Base-by-base conservation (phyloP, 352 stramenopile species). In the Pilasporangium apinafurcum region DNA sequence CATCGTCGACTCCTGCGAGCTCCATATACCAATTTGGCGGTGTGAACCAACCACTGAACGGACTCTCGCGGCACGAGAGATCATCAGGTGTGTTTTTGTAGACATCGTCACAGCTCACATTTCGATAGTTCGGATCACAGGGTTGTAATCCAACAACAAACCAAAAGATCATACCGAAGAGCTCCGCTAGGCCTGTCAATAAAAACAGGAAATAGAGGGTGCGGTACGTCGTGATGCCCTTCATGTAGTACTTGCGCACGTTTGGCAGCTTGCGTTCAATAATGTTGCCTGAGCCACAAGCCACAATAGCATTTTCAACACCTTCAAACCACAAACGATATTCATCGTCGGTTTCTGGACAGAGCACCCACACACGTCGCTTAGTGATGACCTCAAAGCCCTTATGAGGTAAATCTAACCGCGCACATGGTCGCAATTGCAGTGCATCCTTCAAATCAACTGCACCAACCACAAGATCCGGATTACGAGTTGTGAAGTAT, bases 221-320 rank as follows among this genome's bases (percentile, higher is more conserved):
- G 42, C 78, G 82, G 59, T 93, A 93, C 33, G 64, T 79, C 12
- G 60, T 62, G 51, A 79, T 83, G 46, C 82, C 82, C 65, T 93
- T 93, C 78, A 93, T 91, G 45, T 86, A 71, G 65, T 93, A 93
- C 70, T 88, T 89, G 33, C 82, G 78, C 18, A 93, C 82, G 56
- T 93, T 93, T 21, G 82, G 82, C 26, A 93, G 66, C 60, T 86
- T 85, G 30, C 82, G 78, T 43, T 93, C 75, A 34, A 93, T 87
- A 34, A 91, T 85, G 59, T 93, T 93, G 36, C 82, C 76, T 3
- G 78, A 72, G 13, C 82, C 82, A 29, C 62, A 78, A 9, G 68
- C 44, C 22, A 93, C 71, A 37, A 93, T 93, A 16, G 74, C 69
- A 16, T 64, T 46, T 51, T 93, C 82, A 1, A 91, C 65, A 13